These are phyloP conservation scores for Nakazawaea molendinolei DNA, from an alignment of 805 yeast genomes.

Conservation along the genomic window DNA sequence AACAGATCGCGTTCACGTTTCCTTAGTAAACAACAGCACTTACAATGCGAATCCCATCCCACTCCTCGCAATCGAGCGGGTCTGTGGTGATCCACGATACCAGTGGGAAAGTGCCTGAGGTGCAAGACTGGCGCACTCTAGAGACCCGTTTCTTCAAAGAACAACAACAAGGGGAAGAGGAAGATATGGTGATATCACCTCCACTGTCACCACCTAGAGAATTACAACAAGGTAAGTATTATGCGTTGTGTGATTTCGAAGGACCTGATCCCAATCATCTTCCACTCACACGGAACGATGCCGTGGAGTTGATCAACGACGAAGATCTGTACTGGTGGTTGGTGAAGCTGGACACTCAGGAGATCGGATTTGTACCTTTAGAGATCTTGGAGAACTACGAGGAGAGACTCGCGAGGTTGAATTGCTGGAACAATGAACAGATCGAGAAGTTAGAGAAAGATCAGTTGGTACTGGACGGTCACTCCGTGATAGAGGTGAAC, in stretches of 20 bases:
- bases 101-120: no score
- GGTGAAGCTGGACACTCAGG: constrained; percentile 45
- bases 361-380: constrained; percentile 94
- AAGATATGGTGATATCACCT: constrained; percentile 51
- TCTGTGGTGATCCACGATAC: no score
- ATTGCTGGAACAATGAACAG: constrained; percentile 88
- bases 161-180: constrained; percentile 24
- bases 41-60: no score
- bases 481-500: constrained; percentile 5
- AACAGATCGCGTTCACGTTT: no score
- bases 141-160: no score
- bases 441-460: constrained; percentile 30
- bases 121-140: no score
- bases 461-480: background rate
- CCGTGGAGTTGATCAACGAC: constrained; percentile 77
- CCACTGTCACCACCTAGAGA: constrained; percentile 76
- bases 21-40: no score
- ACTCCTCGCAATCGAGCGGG: no score
- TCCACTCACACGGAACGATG: constrained; percentile 69
- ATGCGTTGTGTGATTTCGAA: constrained; percentile 79
- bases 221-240: constrained; percentile 73
- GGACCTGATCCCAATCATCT: constrained; percentile 96
- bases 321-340: constrained; percentile 97
- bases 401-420: constrained; percentile 85
- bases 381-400: constrained; percentile 88